Conservation (phyloP, 176 grass and related monocot species). For the Juncus effusus region DNA sequence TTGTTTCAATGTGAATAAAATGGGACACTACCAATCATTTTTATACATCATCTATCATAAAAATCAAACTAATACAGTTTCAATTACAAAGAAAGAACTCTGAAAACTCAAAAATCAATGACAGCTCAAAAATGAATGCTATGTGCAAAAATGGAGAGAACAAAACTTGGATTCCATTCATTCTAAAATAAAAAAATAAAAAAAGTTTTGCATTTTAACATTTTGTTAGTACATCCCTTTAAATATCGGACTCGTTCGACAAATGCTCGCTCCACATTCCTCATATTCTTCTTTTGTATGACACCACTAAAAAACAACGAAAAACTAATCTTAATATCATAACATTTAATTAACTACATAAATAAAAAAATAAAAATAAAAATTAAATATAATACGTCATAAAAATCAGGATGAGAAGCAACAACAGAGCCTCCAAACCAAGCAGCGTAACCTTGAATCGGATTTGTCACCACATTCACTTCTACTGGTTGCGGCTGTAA, state of each 20-base stretch:
- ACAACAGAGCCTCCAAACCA: slow-evolving; percentile 98
- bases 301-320: slow-evolving; percentile 54
- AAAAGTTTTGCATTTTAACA: background rate
- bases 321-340: slow-evolving; percentile 13
- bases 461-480: slow-evolving; percentile 89
- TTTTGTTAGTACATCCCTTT: slow-evolving; percentile 91
- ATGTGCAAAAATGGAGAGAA: slow-evolving; percentile 25
- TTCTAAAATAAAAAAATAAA: background rate
- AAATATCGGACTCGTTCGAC: slow-evolving; percentile 89
- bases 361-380: too few species aligned
- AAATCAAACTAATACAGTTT: slow-evolving; percentile 7
- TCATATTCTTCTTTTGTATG: slow-evolving; percentile 97
- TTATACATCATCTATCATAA: slow-evolving; percentile 27
- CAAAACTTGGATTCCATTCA: slow-evolving; percentile 12
- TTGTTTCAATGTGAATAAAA: too few species aligned
- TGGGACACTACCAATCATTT: background rate
- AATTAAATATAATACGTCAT: slow-evolving; percentile 34
- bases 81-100: slow-evolving; percentile 7
- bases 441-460: slow-evolving; percentile 84
- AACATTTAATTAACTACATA: background rate
- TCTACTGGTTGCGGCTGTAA: slow-evolving; percentile 73
- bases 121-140: slow-evolving; percentile 25
- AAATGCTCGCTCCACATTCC: slow-evolving; percentile 94
- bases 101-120: slow-evolving; percentile 26
- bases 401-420: slow-evolving; percentile 92